Evolutionary conservation across 768 basidiomycete genomes (phyloP).

Genomic region (Pleurotus ostreatus): DNA sequence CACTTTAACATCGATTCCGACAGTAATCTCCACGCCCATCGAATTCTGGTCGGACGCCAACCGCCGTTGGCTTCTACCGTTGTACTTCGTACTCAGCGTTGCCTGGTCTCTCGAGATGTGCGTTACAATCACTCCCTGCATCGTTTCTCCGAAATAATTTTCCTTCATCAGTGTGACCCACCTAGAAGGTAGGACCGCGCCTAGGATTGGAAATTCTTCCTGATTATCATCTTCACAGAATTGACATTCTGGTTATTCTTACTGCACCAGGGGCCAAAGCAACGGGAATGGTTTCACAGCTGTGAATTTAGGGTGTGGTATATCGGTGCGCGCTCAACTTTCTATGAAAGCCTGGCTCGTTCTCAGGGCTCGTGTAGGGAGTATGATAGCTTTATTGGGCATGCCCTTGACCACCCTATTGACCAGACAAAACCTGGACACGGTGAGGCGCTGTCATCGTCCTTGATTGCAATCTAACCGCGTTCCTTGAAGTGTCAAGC

Average conservation of each 20-base stretch:
- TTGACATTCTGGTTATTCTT: constrained; percentile 83
- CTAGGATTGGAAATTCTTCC: background rate
- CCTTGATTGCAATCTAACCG: too few relatives aligned
- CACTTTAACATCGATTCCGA: constrained; percentile 5
- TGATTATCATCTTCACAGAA: constrained; percentile 35
- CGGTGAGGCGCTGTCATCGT: constrained; percentile 31
- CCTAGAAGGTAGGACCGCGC: constrained; percentile 55
- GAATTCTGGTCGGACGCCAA: constrained; percentile 41
- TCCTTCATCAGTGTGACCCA: constrained; percentile 58
- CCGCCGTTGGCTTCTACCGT: constrained; percentile 57
- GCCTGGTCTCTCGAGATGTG: constrained; percentile 81
- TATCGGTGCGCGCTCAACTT: constrained; percentile 40
- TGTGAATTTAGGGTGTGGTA: constrained; percentile 77
- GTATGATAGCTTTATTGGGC: constrained; percentile 58
- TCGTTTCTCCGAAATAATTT: constrained; percentile 5
- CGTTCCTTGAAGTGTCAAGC: constrained; percentile 47
- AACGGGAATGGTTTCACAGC: constrained; percentile 75
- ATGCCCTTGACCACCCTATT: constrained; percentile 69
- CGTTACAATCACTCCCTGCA: constrained; percentile 19
- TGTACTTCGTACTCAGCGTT: constrained; percentile 66
- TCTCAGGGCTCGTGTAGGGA: constrained; percentile 38
- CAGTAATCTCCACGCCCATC: constrained; percentile 59
- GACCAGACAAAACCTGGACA: constrained; percentile 53
- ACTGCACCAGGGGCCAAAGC: constrained; percentile 67
- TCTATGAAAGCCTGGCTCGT: background rate